Conservation (phyloP, 257 asterid species). For the Solanum sitiens region DNA sequence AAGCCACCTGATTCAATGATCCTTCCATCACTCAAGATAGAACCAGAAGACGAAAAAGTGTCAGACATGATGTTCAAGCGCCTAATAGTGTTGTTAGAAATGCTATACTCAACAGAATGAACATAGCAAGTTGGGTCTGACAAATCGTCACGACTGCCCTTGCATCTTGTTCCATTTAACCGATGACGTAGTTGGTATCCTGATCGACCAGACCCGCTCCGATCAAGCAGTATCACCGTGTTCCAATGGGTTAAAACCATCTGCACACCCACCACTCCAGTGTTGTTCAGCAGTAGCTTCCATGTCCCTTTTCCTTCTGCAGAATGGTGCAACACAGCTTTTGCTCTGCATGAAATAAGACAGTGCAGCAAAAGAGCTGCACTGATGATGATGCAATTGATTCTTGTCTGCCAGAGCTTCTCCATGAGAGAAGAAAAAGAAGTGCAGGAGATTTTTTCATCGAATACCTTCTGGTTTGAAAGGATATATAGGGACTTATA, state of each 20-base stretch:
- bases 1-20: conserved; percentile 44
- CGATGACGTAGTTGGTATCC: conserved; percentile 25
- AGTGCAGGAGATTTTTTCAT: not conserved
- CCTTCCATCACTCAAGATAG: conserved; percentile 45
- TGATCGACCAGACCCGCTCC: conserved; percentile 17
- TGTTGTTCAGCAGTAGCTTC: conserved; percentile 35
- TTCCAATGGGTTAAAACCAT: conserved; percentile 51
- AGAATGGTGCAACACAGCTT: not conserved
- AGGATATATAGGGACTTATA: not conserved
- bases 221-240: conserved; percentile 52
- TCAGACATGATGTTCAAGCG: conserved; percentile 31
- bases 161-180: conserved; percentile 28
- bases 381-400: conserved; percentile 4
- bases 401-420: not conserved
- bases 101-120: conserved; percentile 49
- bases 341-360: not conserved
- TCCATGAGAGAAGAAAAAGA: conserved; percentile 12
- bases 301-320: conserved; percentile 27
- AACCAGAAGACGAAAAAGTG: conserved; percentile 52
- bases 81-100: conserved; percentile 28
- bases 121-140: conserved; percentile 41
- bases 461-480: not conserved
- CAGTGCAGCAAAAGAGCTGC: conserved; percentile 3
- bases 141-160: not conserved
- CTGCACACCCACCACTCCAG: conserved; percentile 63